Conservation (phyloP, 257 asterid species). For the Jasminum sambac region DNA sequence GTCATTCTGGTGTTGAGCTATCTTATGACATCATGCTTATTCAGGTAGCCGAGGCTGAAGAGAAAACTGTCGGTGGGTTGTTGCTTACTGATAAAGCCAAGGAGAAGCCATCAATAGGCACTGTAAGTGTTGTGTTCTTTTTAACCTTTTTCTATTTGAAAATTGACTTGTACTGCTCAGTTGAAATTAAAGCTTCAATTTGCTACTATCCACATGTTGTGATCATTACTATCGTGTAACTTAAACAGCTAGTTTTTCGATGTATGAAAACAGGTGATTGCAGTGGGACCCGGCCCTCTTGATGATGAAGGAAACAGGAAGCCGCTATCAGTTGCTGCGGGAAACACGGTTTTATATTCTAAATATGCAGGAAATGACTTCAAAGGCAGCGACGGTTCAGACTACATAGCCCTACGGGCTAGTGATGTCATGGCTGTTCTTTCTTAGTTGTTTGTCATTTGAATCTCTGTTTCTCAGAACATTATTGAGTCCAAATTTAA, state of each 20-base stretch:
- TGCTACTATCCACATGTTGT: too few species aligned
- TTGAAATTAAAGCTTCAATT: too few species aligned
- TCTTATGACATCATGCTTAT: conserved; percentile 2
- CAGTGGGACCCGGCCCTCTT: conserved; percentile 84
- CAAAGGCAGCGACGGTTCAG: conserved; percentile 73
- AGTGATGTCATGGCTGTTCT: conserved; percentile 85
- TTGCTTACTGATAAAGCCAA: conserved; percentile 72
- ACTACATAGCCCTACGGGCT: conserved; percentile 71
- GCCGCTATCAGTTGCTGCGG: conserved; percentile 63
- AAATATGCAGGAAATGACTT: conserved; percentile 92
- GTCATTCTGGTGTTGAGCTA: too few species aligned
- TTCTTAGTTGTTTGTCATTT: conserved; percentile 36
- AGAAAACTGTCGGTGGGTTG: conserved; percentile 89
- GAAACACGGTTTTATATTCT: conserved; percentile 80
- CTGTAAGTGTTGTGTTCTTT: conserved; percentile 39
- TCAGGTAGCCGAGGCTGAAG: conserved; percentile 86
- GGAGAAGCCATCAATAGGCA: conserved; percentile 95
- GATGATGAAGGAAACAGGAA: conserved; percentile 86
- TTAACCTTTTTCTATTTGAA: too few species aligned
- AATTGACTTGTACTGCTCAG: too few species aligned
- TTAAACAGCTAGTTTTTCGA: not conserved
- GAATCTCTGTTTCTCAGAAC: not conserved
- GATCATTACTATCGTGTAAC: too few species aligned
- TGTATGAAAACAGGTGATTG: conserved; percentile 20
- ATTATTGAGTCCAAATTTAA: not conserved